Evolutionary conservation across 495 filamentous ascomycete genomes (phyloP).

Genomic region (Daldinia bambusicola): DNA sequence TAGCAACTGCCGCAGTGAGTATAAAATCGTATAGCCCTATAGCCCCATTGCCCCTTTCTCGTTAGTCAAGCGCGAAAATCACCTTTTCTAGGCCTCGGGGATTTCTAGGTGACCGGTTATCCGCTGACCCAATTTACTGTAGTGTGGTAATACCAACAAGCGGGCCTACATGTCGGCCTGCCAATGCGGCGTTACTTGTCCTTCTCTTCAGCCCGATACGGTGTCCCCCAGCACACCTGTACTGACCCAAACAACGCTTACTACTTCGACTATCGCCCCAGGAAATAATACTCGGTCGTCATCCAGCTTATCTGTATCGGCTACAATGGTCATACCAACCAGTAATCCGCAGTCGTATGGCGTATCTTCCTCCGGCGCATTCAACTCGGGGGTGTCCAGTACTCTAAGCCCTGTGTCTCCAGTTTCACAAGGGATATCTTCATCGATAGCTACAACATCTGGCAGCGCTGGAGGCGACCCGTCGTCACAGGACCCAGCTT

Average conservation of each 20-base stretch:
- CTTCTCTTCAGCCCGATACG: slow-evolving; percentile 24
- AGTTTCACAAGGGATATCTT: slow-evolving; percentile 12
- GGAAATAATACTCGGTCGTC: slow-evolving; percentile 18
- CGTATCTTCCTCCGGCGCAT: not conserved
- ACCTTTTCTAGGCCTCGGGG: not conserved
- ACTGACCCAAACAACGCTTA: slow-evolving; percentile 21
- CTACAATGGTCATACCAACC: not conserved
- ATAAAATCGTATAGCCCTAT: not conserved
- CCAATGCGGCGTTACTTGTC: slow-evolving; percentile 38
- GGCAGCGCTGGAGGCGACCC: not conserved
- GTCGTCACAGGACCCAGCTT: slow-evolving; percentile 4
- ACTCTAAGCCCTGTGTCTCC: slow-evolving; percentile 1
- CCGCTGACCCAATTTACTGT: slow-evolving; percentile 8
- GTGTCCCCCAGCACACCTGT: slow-evolving; percentile 6
- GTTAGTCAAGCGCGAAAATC: not conserved
- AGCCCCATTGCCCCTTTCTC: not conserved
- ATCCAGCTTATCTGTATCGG: not conserved
- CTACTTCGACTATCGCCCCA: slow-evolving; percentile 21
- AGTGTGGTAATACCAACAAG: slow-evolving; percentile 44
- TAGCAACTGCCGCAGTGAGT: slow-evolving; percentile 41
- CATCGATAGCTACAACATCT: slow-evolving; percentile 12
- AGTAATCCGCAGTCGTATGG: not conserved
- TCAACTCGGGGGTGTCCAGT: slow-evolving; percentile 15
- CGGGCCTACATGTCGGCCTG: slow-evolving; percentile 43
- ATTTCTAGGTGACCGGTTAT: not conserved